Evolutionary conservation across 768 basidiomycete genomes (phyloP).

Genomic region (Trametes cubensis): DNA sequence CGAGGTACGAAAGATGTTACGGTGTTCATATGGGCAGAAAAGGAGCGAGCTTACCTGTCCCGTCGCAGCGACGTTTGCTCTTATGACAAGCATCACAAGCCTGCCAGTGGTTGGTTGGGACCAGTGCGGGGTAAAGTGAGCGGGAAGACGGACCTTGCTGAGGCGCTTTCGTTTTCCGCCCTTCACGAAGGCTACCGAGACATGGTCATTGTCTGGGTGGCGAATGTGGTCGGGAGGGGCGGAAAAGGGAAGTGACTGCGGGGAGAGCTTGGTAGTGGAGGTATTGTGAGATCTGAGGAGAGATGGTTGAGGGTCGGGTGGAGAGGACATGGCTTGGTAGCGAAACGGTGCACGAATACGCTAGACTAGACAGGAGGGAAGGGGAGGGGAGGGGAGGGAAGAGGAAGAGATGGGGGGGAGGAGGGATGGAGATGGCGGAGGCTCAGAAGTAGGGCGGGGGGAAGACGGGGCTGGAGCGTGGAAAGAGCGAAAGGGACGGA

Average conservation of each 20-base stretch:
- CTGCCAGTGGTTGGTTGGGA: conserved; percentile 32
- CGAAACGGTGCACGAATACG: not conserved
- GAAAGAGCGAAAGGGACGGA: not conserved
- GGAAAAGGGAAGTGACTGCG: conserved; percentile 9
- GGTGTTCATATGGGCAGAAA: conserved; percentile 1
- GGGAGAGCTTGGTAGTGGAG: conserved; percentile 4
- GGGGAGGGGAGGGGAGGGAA: not conserved
- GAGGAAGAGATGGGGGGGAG: conserved; percentile 6
- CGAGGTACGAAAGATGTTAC: not conserved
- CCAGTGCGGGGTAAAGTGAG: not conserved
- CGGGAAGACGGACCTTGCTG: conserved; percentile 44
- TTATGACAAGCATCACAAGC: conserved; percentile 86
- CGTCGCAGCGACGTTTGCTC: conserved; percentile 83
- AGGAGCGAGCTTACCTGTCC: conserved; percentile 57
- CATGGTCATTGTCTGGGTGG: conserved; percentile 34
- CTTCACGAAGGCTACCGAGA: conserved; percentile 49
- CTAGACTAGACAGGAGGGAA: not conserved
- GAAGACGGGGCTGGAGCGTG: conserved; percentile 3
- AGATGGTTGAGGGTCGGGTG: conserved; percentile 10
- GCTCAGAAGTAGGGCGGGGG: conserved; percentile 6
- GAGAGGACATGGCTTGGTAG: conserved; percentile 11
- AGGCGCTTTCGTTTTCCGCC: conserved; percentile 57
- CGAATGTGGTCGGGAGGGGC: conserved; percentile 15
- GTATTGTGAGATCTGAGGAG: not conserved
- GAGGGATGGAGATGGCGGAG: conserved; percentile 16